These are phyloP conservation scores for Dothistroma pini DNA, from an alignment of 2,329 filamentous ascomycete genomes.

Conservation along the genomic window DNA sequence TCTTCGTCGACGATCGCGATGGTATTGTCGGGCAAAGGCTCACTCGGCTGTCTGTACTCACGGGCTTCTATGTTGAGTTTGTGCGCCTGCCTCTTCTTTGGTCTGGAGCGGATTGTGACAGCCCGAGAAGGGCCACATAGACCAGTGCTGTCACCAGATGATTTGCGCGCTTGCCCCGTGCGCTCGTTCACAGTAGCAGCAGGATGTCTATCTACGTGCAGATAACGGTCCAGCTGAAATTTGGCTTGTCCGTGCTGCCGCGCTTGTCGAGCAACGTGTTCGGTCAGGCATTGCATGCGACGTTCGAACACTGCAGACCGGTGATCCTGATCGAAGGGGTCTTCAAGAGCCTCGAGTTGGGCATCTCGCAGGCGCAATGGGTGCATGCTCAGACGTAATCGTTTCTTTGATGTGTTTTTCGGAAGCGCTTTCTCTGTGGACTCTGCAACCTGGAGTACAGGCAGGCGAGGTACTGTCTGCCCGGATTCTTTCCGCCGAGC, in stretches of 20 bases:
- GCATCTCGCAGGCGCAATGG: constrained; percentile 28
- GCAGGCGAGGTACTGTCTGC: background rate
- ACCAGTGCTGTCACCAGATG: background rate
- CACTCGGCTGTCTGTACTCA: constrained; percentile 46
- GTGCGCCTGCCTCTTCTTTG: constrained; percentile 37
- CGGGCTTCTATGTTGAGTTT: constrained; percentile 46
- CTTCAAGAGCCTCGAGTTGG: constrained; percentile 44
- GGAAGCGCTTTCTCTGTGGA: background rate
- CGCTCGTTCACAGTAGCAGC: background rate
- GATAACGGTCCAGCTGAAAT: constrained; percentile 33
- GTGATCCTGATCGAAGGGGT: constrained; percentile 35
- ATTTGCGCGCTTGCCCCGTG: background rate
- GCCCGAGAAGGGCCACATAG: background rate
- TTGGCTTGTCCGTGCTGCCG: constrained; percentile 11
- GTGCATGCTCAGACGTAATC: background rate
- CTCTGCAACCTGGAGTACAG: background rate
- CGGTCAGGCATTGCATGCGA: constrained; percentile 30
- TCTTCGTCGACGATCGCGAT: constrained; percentile 5
- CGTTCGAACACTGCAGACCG: constrained; percentile 38
- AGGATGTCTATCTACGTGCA: background rate
- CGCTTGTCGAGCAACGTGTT: constrained; percentile 20
- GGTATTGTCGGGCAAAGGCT: constrained; percentile 28
- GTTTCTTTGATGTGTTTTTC: background rate
- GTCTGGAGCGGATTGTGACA: constrained; percentile 20
- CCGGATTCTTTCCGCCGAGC: background rate